Conservation (phyloP, 225 moss, liverwort and hornwort genomes). For the Polytrichum formosum region DNA sequence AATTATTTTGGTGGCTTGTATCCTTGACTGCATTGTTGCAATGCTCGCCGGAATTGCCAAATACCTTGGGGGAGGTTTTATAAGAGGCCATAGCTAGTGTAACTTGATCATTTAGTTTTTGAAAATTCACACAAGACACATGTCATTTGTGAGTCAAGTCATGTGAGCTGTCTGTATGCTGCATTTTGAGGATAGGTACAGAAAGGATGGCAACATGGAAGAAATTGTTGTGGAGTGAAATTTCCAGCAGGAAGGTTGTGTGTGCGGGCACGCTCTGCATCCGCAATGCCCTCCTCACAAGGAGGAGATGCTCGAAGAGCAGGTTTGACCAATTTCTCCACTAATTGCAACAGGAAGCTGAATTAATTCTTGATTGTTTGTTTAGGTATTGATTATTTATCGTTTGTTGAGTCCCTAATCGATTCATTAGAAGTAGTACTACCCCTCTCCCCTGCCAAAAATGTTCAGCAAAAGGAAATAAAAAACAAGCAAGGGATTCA, state of each 20-base stretch:
- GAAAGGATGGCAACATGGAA: constrained; percentile 12
- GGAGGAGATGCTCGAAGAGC: constrained; percentile 23
- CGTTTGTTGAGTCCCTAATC: not conserved
- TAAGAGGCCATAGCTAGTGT: not conserved
- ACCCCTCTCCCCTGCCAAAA: no score
- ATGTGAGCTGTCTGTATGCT: not conserved
- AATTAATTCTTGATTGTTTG: constrained; percentile 2
- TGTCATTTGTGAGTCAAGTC: not conserved
- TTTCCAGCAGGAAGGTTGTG: constrained; percentile 10
- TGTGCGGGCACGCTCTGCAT: constrained; percentile 50
- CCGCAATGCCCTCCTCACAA: constrained; percentile 43
- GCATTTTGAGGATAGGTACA: constrained; percentile 20
- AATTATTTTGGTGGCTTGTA: not conserved
- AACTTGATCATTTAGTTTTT: not conserved
- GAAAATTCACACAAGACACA: not conserved
- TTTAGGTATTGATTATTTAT: not conserved
- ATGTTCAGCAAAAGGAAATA: not conserved
- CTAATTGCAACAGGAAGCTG: not conserved
- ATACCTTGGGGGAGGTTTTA: not conserved
- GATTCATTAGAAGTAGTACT: not conserved
- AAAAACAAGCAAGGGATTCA: not conserved
- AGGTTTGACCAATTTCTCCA: constrained; percentile 19
- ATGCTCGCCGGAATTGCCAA: not conserved
- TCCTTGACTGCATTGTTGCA: not conserved
- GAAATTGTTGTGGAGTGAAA: constrained; percentile 12